A percentile compares a stretch with the other conserved stretches of the same genome.
Conservation (phyloP, 176 grass and related monocot genomes). For the Oryza glaberrima region DNA sequence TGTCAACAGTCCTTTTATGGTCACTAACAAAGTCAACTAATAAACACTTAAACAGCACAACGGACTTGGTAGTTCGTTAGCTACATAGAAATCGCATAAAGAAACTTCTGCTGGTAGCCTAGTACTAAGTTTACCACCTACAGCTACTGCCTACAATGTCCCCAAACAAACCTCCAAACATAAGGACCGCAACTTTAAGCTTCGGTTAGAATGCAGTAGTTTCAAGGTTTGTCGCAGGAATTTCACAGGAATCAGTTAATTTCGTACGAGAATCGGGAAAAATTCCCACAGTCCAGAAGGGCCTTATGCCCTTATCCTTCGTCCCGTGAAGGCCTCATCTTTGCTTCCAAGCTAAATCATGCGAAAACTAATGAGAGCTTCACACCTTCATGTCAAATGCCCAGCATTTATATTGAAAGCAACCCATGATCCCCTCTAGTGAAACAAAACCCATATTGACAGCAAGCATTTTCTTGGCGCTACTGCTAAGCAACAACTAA, state of each 20-base stretch:
- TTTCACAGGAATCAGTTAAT: neutral
- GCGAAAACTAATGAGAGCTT: neutral
- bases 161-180: constrained; percentile 24
- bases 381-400: neutral
- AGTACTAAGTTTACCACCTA: neutral
- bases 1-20: neutral
- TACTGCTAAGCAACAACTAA: neutral
- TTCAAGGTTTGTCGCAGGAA: neutral
- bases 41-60: neutral
- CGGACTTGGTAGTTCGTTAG: neutral
- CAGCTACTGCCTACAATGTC: neutral
- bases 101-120: neutral
- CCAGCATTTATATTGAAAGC: neutral
- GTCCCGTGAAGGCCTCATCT: neutral
- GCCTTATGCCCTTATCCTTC: neutral
- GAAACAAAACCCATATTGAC: neutral
- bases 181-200: neutral
- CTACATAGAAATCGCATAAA: neutral
- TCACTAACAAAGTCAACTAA: neutral
- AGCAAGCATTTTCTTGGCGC: neutral
- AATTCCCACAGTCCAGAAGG: neutral
- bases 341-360: neutral
- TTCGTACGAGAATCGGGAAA: neutral
- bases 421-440: neutral
- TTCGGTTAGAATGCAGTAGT: neutral